phyloP scores from a whole-genome alignment of 345 rosid genomes.

The Zanthoxylum bungeanum region DNA sequence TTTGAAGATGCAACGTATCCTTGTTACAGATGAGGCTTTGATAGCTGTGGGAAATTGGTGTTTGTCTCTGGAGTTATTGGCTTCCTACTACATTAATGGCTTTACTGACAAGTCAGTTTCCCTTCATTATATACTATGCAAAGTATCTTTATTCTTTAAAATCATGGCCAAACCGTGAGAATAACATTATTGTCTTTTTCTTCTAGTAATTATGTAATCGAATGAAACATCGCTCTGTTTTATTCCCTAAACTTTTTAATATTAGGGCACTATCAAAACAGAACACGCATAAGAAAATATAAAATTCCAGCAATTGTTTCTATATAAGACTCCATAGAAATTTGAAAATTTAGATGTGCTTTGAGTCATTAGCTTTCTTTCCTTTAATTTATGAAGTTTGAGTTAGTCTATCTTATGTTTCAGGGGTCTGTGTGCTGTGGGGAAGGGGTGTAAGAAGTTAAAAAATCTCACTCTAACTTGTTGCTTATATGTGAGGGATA shows the following conservation, averaged over 20 bases:
- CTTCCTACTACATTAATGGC: slow-evolving; percentile 65
- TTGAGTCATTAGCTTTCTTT: neutral
- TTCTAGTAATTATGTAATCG: too few species aligned
- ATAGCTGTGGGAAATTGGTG: slow-evolving; percentile 53
- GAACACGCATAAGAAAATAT: too few species aligned
- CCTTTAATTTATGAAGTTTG: slow-evolving; percentile 9
- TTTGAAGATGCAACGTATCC: slow-evolving; percentile 71
- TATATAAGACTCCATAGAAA: too few species aligned
- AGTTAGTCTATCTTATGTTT: slow-evolving; percentile 25
- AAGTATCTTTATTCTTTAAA: too few species aligned
- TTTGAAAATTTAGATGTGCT: too few species aligned
- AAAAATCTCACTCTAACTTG: slow-evolving; percentile 68
- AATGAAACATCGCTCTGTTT: too few species aligned
- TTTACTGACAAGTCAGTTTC: slow-evolving; percentile 72
- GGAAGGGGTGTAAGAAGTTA: slow-evolving; percentile 74
- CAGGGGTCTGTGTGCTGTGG: slow-evolving; percentile 77
- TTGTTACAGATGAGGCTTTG: slow-evolving; percentile 68
- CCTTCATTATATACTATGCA: too few species aligned
- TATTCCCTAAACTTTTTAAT: too few species aligned
- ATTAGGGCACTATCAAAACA: too few species aligned
- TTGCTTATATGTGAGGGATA: slow-evolving; percentile 70
- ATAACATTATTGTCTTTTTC: too few species aligned
- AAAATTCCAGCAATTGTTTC: too few species aligned
- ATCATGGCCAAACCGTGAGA: too few species aligned
- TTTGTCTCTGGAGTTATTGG: slow-evolving; percentile 65